Evolutionary conservation across 1,284 basidiomycete species (phyloP).

Genomic region (Trichosporon sp.): DNA sequence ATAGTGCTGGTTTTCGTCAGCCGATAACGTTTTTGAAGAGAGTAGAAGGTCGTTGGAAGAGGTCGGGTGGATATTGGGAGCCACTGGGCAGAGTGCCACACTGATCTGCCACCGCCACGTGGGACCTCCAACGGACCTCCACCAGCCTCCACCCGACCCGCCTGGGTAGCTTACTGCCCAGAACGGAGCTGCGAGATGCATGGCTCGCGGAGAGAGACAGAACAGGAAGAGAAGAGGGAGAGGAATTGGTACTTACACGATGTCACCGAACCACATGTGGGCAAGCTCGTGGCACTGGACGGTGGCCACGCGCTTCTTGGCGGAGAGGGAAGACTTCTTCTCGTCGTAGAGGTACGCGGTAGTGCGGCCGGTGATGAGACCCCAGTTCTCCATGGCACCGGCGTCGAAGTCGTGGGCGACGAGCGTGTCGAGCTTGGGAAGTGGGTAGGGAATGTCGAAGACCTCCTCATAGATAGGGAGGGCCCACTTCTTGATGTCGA

Average conservation of each 20-base stretch:
- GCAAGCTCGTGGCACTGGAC: constrained; percentile 59
- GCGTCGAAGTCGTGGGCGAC: constrained; percentile 83
- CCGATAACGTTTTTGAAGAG: not conserved
- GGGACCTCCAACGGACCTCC: not conserved
- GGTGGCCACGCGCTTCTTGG: constrained; percentile 76
- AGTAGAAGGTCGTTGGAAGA: not conserved
- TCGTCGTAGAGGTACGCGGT: constrained; percentile 80
- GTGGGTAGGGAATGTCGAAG: constrained; percentile 85
- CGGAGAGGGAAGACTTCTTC: constrained; percentile 68
- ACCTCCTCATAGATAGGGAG: constrained; percentile 91
- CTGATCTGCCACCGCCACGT: not conserved
- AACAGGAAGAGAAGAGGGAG: not conserved
- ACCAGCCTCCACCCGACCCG: not conserved
- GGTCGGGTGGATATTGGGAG: not conserved
- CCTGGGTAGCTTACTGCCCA: too few relatives aligned
- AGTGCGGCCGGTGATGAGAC: constrained; percentile 88
- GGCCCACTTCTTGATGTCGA: constrained; percentile 85
- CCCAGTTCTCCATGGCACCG: constrained; percentile 96
- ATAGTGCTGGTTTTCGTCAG: constrained; percentile 62
- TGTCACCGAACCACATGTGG: constrained; percentile 76
- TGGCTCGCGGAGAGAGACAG: not conserved
- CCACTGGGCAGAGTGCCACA: not conserved
- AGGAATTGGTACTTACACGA: constrained; percentile 49
- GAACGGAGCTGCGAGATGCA: not conserved
- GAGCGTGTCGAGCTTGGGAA: constrained; percentile 90